Conservation (phyloP, 495 filamentous ascomycete species). For the Xylaria telfairii region DNA sequence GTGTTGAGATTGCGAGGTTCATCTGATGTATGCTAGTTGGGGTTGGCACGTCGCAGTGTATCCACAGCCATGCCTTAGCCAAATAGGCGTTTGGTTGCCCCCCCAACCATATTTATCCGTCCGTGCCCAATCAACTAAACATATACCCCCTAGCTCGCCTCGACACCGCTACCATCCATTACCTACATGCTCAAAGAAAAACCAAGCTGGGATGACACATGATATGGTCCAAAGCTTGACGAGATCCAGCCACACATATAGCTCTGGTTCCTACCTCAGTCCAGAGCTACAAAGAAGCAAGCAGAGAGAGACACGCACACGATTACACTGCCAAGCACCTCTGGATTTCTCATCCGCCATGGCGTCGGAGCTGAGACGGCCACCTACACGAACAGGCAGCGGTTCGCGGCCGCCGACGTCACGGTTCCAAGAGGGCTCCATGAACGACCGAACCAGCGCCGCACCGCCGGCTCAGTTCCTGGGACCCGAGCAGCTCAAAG, state of each 20-base stretch:
- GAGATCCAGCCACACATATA: neutral
- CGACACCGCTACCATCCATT: conserved; percentile 6
- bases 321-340: conserved; percentile 5
- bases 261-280: neutral
- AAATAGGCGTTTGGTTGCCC: conserved; percentile 4
- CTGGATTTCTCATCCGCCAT: conserved; percentile 21
- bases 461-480: conserved; percentile 69
- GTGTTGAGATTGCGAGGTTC: neutral
- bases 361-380: conserved; percentile 31
- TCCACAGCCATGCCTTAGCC: neutral
- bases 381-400: conserved; percentile 41
- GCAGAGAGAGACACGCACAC: neutral
- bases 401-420: conserved; percentile 52
- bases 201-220: neutral
- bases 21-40: too few relatives aligned
- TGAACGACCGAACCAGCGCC: conserved; percentile 76
- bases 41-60: neutral
- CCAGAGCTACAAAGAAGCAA: neutral
- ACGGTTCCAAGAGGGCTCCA: conserved; percentile 73
- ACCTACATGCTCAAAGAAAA: neutral
- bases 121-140: conserved; percentile 13
- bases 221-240: neutral
- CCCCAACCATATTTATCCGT: conserved; percentile 18
- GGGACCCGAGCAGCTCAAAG: conserved; percentile 50
- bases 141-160: neutral